These are phyloP conservation scores for Leptodontidium sp. DNA, from an alignment of 2,329 filamentous ascomycete genomes.

Conservation along the genomic window DNA sequence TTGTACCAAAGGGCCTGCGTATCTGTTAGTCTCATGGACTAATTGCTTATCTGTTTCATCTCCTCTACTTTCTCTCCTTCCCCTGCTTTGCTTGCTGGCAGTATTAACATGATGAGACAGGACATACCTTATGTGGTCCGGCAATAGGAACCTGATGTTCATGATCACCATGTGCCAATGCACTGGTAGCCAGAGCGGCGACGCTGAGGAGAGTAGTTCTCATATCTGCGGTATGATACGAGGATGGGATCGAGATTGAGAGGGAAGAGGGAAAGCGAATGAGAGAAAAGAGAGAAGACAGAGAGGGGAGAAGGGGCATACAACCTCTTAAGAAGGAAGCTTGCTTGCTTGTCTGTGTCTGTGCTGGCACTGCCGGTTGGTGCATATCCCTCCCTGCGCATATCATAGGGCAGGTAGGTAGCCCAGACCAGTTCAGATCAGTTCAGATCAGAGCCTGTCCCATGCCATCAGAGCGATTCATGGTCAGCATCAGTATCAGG, in stretches of 20 bases:
- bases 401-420: background rate
- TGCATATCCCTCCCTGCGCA: background rate
- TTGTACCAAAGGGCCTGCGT: conserved; percentile 81
- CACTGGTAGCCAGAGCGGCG: conserved; percentile 55
- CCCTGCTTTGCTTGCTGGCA: background rate
- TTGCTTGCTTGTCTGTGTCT: conserved; percentile 32
- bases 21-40: conserved; percentile 2
- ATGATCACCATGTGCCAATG: conserved; percentile 96
- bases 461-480: conserved; percentile 20
- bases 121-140: conserved; percentile 24
- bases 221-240: conserved; percentile 36
- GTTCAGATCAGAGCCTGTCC: conserved; percentile 9
- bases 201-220: conserved; percentile 39
- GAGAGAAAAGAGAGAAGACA: background rate
- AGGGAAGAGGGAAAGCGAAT: conserved; percentile 6
- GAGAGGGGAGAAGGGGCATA: background rate
- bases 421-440: background rate
- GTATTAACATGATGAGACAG: background rate
- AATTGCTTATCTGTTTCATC: background rate
- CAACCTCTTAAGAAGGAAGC: background rate
- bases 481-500: background rate
- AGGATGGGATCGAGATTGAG: conserved; percentile 6
- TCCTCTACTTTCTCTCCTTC: background rate
- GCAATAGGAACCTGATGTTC: conserved; percentile 54
- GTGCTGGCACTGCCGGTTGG: conserved; percentile 34